phyloP scores from a whole-genome alignment of 441 rosid species.

The Codiaeum variegatum region DNA sequence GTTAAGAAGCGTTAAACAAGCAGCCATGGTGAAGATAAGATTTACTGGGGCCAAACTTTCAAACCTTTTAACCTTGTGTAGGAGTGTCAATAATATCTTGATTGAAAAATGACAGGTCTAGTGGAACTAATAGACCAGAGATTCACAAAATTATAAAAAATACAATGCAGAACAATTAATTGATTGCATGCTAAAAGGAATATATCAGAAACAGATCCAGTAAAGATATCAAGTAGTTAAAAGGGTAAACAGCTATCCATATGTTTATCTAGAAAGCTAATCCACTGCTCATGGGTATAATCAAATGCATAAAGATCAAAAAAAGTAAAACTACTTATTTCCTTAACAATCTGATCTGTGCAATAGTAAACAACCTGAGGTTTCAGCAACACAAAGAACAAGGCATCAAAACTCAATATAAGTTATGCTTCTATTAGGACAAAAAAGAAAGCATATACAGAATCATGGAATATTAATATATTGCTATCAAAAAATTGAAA shows the following conservation, averaged over 20 bases:
- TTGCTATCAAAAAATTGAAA: too few relatives aligned
- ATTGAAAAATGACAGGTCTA: not conserved
- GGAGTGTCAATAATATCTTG: not conserved
- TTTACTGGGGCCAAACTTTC: not conserved
- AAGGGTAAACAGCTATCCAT: not conserved
- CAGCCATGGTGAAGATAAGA: not conserved
- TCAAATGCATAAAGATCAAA: not conserved
- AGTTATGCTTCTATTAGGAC: not conserved
- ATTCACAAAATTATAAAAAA: not conserved
- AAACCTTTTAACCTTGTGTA: not conserved
- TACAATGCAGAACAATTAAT: not conserved
- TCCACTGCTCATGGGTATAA: not conserved
- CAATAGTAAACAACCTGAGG: not conserved
- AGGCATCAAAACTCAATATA: not conserved
- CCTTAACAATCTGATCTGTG: not conserved
- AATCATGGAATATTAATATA: slow-evolving; percentile 17
- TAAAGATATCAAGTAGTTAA: not conserved
- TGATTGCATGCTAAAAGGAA: not conserved
- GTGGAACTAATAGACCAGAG: not conserved
- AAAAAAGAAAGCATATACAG: slow-evolving; percentile 5
- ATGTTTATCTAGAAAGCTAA: not conserved
- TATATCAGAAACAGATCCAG: not conserved
- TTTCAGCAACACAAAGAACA: not conserved
- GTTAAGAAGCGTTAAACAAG: not conserved
- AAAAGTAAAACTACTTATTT: too few relatives aligned